These are phyloP conservation scores for Porphyrellus cyaneotinctus DNA, from an alignment of 768 basidiomycete species.

Conservation along the genomic window DNA sequence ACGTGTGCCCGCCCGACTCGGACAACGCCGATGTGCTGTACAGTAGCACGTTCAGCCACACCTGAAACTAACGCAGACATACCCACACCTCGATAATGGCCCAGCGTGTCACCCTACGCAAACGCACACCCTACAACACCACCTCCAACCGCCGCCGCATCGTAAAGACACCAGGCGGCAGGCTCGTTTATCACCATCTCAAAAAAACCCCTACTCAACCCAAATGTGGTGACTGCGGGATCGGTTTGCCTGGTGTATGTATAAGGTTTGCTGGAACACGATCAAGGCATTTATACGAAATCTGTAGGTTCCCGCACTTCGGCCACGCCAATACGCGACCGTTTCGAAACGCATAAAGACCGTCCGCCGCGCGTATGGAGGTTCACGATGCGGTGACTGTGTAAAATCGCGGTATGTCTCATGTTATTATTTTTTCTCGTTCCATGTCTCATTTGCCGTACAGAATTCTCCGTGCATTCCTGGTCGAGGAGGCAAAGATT, in stretches of 20 bases:
- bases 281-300: neutral
- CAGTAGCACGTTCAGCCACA: conserved; percentile 24
- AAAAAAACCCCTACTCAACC: conserved; percentile 90
- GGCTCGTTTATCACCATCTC: conserved; percentile 96
- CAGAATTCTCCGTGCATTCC: conserved; percentile 96
- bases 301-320: conserved; percentile 83
- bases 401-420: conserved; percentile 83
- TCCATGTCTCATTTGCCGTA: neutral
- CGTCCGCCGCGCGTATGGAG: conserved; percentile 93
- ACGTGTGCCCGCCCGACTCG: neutral
- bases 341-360: conserved; percentile 98
- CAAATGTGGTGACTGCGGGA: conserved; percentile 98
- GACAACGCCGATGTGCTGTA: conserved; percentile 20
- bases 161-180: conserved; percentile 97
- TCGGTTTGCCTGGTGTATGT: conserved; percentile 90
- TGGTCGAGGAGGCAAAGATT: conserved; percentile 99
- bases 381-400: conserved; percentile 93
- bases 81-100: conserved; percentile 57
- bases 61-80: neutral
- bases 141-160: conserved; percentile 92
- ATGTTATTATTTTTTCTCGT: neutral
- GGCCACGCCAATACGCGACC: conserved; percentile 92
- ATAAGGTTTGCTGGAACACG: neutral
- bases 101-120: conserved; percentile 99
- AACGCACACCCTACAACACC: conserved; percentile 98